Conservation (phyloP, 345 rosid genomes). For the Camelina hispida region DNA sequence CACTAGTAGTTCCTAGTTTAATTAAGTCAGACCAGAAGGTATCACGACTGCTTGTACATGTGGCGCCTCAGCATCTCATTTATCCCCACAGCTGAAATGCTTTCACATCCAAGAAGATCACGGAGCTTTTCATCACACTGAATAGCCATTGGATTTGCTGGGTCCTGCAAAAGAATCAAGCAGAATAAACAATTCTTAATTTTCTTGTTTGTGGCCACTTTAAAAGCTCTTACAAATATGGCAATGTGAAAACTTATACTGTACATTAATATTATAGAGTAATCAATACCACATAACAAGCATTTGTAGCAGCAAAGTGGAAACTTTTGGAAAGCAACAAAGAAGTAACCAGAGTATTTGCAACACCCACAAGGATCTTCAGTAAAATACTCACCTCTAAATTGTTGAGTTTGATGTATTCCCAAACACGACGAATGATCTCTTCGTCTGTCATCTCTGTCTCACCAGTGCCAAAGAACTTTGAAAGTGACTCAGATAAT, state of each 20-base stretch:
- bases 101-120: conserved; percentile 86
- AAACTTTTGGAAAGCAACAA: conserved; percentile 2
- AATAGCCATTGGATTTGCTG: conserved; percentile 76
- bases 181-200: conserved; percentile 14
- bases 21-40: conserved; percentile 45
- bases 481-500: conserved; percentile 81
- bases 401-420: conserved; percentile 67
- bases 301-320: conserved; percentile 5
- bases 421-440: conserved; percentile 72
- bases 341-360: conserved; percentile 10
- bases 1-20: conserved; percentile 47
- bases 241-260: background rate
- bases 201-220: conserved; percentile 1
- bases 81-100: conserved; percentile 85
- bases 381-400: conserved; percentile 62
- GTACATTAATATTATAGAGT: background rate
- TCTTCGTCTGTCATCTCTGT: conserved; percentile 69
- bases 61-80: conserved; percentile 71
- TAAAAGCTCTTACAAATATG: background rate
- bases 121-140: conserved; percentile 75
- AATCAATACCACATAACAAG: background rate
- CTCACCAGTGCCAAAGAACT: conserved; percentile 73
- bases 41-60: conserved; percentile 67
- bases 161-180: conserved; percentile 56
- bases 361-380: background rate